Conservation (phyloP, 2,329 filamentous ascomycete genomes). For the Penicillium sp. region DNA sequence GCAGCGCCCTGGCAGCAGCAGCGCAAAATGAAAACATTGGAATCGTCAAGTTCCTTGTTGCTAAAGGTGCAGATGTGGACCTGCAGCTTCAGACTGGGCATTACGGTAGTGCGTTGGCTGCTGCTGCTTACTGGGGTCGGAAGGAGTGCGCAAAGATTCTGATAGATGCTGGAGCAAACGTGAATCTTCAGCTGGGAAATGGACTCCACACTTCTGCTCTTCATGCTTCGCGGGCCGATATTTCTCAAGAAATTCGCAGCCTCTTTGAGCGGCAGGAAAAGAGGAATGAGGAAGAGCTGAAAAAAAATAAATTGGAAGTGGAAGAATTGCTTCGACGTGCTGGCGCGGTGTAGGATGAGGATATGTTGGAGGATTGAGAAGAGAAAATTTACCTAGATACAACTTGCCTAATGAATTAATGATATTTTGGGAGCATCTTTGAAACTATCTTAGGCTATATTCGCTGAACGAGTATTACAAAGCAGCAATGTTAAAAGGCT, state of each 20-base stretch:
- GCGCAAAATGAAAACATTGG: background rate
- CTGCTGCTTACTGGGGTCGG: background rate
- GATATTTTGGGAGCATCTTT: no score
- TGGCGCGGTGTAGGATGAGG: background rate
- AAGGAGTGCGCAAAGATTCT: background rate
- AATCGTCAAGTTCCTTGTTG: constrained; percentile 5
- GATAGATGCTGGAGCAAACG: background rate
- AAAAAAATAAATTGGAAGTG: background rate
- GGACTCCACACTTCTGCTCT: background rate
- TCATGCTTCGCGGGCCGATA: background rate
- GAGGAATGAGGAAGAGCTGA: background rate
- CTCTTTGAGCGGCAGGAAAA: background rate
- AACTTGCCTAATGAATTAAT: no score
- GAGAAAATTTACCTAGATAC: no score
- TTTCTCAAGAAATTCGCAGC: background rate
- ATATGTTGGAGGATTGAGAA: no score
- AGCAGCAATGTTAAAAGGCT: no score
- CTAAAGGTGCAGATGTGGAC: constrained; percentile 6
- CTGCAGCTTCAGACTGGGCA: background rate
- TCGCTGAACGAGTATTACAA: no score
- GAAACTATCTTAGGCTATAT: no score
- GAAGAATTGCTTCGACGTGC: background rate
- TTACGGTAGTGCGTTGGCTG: background rate
- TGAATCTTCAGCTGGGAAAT: background rate
- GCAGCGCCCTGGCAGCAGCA: constrained; percentile 1